Conservation (phyloP, 768 basidiomycete genomes). For the Gloeopeniophorella convolvens region DNA sequence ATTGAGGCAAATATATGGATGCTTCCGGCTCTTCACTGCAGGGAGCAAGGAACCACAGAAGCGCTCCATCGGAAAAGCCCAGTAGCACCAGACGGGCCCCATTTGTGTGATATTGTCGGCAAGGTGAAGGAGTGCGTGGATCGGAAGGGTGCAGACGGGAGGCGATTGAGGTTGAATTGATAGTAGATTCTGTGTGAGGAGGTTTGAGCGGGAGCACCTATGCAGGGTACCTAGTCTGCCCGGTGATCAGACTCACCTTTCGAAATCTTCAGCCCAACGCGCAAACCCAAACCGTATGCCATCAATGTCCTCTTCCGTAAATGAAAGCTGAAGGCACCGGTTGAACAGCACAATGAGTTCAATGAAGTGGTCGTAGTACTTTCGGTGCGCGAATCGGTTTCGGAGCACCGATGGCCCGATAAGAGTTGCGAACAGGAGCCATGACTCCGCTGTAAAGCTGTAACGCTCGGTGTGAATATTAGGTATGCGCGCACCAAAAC, state of each 20-base stretch:
- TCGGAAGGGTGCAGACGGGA: constrained; percentile 29
- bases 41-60: constrained; percentile 24
- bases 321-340: constrained; percentile 33
- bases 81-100: constrained; percentile 25
- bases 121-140: constrained; percentile 30
- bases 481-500: constrained; percentile 31
- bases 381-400: constrained; percentile 25
- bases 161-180: constrained; percentile 20
- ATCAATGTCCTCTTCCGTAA: constrained; percentile 25
- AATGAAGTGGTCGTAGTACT: constrained; percentile 39
- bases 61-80: constrained; percentile 30
- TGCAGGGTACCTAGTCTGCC: background rate
- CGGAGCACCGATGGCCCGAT: constrained; percentile 35
- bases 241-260: constrained; percentile 28
- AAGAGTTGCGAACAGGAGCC: constrained; percentile 35
- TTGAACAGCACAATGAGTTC: constrained; percentile 33
- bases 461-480: constrained; percentile 28
- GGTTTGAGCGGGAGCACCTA: no score
- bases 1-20: no score
- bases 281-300: constrained; percentile 28
- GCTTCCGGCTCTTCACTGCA: constrained; percentile 20
- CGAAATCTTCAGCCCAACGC: constrained; percentile 34
- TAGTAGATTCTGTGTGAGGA: constrained; percentile 24
- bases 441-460: constrained; percentile 33
- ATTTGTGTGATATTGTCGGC: constrained; percentile 23